Conservation (phyloP, 257 asterid species). For the Plantago major region DNA sequence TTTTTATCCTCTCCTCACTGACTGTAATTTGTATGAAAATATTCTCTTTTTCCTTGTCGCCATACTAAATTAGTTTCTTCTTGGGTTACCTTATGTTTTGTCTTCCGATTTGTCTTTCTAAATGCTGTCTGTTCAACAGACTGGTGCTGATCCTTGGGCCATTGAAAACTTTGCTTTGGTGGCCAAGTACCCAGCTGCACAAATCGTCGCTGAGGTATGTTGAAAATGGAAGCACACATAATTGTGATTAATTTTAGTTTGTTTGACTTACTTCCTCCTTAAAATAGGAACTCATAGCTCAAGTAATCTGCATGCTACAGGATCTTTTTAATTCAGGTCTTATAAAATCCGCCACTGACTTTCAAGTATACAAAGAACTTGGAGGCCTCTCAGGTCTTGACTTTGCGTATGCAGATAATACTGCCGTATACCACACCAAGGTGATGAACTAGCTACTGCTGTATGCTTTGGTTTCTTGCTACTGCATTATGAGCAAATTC, state of each 20-base stretch:
- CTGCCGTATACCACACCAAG: constrained; percentile 97
- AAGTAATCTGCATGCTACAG: constrained; percentile 40
- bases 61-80: background rate
- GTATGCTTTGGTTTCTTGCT: constrained; percentile 2
- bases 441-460: constrained; percentile 29
- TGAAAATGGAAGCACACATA: background rate
- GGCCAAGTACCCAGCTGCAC: constrained; percentile 89
- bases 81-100: background rate
- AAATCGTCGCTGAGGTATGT: constrained; percentile 77
- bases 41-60: background rate
- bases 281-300: constrained; percentile 20
- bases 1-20: too few species aligned
- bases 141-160: constrained; percentile 99
- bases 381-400: constrained; percentile 98
- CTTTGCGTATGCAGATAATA: constrained; percentile 76
- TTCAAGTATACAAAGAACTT: constrained; percentile 89
- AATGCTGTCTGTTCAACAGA: constrained; percentile 39
- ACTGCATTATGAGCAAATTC: too few species aligned
- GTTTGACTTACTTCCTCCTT: background rate
- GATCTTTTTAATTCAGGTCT: constrained; percentile 85
- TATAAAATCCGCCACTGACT: constrained; percentile 90
- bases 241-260: constrained; percentile 2
- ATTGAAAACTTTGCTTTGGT: constrained; percentile 74
- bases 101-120: constrained; percentile 16
- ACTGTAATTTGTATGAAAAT: background rate